A percentile compares a stretch with the other conserved stretches of the same genome.
phyloP scores from a whole-genome alignment of 768 basidiomycete genomes.

The Cystobasidium onofrii region DNA sequence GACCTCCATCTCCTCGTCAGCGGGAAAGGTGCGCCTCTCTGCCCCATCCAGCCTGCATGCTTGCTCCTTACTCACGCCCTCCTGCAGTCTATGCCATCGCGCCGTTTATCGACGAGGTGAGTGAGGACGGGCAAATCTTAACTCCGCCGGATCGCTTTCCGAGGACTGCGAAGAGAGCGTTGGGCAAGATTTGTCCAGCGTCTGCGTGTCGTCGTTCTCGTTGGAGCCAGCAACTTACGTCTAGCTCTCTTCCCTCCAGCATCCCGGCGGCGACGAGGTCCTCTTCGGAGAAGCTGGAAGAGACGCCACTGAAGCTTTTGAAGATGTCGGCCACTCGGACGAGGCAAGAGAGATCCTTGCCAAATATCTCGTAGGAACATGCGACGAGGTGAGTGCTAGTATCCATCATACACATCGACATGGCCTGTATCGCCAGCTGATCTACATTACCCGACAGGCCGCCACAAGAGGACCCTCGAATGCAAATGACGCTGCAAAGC shows the following conservation, averaged over 20 bases:
- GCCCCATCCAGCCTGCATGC: constrained; percentile 29
- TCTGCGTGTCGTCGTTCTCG: no score
- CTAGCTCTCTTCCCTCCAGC: constrained; percentile 27
- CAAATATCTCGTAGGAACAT: constrained; percentile 70
- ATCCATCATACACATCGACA: no score
- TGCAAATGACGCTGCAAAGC: constrained; percentile 26
- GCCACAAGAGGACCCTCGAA: constrained; percentile 23
- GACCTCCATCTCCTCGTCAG: constrained; percentile 72
- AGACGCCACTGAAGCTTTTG: constrained; percentile 96
- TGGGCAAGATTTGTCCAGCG: no score
- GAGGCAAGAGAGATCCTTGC: constrained; percentile 82
- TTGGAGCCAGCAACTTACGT: no score
- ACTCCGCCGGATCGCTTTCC: not conserved
- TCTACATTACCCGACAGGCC: not conserved
- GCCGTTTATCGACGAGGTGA: constrained; percentile 53
- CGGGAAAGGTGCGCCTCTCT: constrained; percentile 66
- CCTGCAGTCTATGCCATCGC: constrained; percentile 78
- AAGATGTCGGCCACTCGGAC: constrained; percentile 98
- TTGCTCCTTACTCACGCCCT: not conserved
- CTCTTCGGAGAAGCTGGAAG: constrained; percentile 83
- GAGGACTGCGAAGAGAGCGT: not conserved
- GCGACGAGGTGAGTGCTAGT: constrained; percentile 56
- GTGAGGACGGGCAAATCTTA: not conserved
- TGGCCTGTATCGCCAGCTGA: no score
- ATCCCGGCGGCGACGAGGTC: constrained; percentile 85